Evolutionary conservation across 140 eudicot species (phyloP).

Genomic region (Bidens hawaiensis): DNA sequence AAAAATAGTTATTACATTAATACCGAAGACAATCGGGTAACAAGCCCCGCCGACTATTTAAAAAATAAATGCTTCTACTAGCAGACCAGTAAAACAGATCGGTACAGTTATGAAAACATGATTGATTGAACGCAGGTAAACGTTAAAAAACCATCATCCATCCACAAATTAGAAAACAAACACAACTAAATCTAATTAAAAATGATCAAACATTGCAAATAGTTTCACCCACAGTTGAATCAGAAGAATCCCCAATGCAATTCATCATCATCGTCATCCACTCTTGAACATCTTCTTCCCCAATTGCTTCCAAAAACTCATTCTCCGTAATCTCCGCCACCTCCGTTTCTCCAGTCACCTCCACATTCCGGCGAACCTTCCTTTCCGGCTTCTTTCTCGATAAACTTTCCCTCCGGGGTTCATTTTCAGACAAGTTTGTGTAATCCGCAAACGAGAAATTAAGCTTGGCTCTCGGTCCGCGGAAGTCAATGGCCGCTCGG

Average conservation of each 20-base stretch:
- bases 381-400: conserved; percentile 12
- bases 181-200: no score
- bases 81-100: no score
- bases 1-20: no score
- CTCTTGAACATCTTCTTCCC: conserved; percentile 52
- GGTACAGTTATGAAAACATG: no score
- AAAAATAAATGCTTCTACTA: no score
- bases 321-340: conserved; percentile 18
- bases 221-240: conserved; percentile 39
- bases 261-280: conserved; percentile 67
- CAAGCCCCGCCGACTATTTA: no score
- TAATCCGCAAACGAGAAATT: conserved; percentile 59
- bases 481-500: conserved; percentile 61
- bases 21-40: no score
- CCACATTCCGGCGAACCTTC: not conserved
- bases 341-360: not conserved
- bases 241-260: conserved; percentile 41
- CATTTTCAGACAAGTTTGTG: not conserved
- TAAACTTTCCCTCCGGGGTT: no score
- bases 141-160: no score
- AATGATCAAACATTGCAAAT: conserved; percentile 33
- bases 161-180: no score
- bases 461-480: conserved; percentile 75
- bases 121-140: no score
- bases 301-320: conserved; percentile 31